Evolutionary conservation across 805 yeast species (phyloP), one percentile per base, ranked within the genome.

Genomic region (Metschnikowia matae): DNA sequence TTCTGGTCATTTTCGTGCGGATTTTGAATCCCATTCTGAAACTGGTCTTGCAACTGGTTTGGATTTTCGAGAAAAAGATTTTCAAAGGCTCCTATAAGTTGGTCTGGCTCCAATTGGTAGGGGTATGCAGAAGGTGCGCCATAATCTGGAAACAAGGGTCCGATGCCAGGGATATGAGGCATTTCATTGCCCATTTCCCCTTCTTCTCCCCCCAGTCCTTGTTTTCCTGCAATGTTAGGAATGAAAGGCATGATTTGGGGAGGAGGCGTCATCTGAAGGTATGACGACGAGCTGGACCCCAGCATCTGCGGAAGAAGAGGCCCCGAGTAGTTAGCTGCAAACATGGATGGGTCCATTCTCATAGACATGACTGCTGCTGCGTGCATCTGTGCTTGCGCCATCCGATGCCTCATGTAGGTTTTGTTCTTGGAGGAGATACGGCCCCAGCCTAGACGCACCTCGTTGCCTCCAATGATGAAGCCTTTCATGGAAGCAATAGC

Each of bases 401-500:
- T 62, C 18, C 51, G 61, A 10, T 62, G 67, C 36, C 65, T 70
- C 34, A 62, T 48, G 29, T 45, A 34, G 14, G 26, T 34, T 36
- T 45, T 51, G 44, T 48, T 51, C 48, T 31, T 37, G 33, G 49
- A 46, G 1, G 71, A 69, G 39, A 46, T 75, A 57, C 89, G 78
- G 31, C 97, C 97, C 97, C 97, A 90, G 47, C 92, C 84, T 51
- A 90, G 77, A 59, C 96, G 76, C 44, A 90, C 83, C 54, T 92
- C 78, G 50, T 88, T 84, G 51, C 88, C 90, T 46, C 91, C 92
- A 58, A 90, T 84, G 35, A 89, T 89, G 63, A 83, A 88, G 8
- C 96, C 96, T 68, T 90, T 96, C 95, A 90, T 86, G 55, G 84
- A 86, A 34, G 81, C 75, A 54, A 90, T 87, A 10, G 97, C 96